A percentile compares a stretch with the other conserved stretches of the same genome.
Conservation (phyloP, 148 eudicot species). For the Spergularia bocconei region DNA sequence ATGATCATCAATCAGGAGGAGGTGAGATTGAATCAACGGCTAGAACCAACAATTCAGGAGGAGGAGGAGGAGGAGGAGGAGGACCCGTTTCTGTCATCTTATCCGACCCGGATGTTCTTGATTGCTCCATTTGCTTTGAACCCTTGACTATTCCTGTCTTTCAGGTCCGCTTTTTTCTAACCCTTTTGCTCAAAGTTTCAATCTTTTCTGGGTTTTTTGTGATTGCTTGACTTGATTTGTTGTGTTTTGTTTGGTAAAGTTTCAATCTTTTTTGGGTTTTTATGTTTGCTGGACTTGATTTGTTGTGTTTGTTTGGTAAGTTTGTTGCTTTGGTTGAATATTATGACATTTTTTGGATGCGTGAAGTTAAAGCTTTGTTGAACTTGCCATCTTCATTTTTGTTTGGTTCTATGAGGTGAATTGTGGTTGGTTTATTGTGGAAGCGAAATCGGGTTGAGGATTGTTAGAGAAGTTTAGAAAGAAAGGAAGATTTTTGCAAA, state of each 20-base stretch:
- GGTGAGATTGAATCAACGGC: conserved; percentile 12
- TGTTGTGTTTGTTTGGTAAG: not conserved
- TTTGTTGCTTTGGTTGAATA: not conserved
- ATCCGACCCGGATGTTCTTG: conserved; percentile 80
- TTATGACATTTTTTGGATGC: no score
- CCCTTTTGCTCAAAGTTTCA: not conserved
- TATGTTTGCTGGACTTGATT: not conserved
- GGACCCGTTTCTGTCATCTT: conserved; percentile 41
- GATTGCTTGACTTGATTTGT: not conserved
- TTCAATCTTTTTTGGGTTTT: conserved; percentile 2
- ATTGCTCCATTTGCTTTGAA: conserved; percentile 65
- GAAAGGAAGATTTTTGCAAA: not conserved
- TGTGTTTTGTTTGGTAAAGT: not conserved
- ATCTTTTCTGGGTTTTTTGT: not conserved
- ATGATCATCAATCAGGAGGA: not conserved
- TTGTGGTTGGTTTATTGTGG: not conserved
- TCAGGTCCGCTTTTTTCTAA: conserved; percentile 43
- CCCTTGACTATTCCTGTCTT: conserved; percentile 61
- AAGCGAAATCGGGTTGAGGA: not conserved
- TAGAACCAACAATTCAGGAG: conserved; percentile 17
- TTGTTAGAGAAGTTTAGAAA: not conserved
- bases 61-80: conserved; percentile 23
- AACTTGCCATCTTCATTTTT: not conserved
- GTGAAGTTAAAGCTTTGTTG: not conserved
- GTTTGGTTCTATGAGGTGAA: not conserved